A percentile compares a stretch with the other conserved stretches of the same genome.
phyloP scores from a whole-genome alignment of 805 yeast genomes.

The Ogataea siamensis region DNA sequence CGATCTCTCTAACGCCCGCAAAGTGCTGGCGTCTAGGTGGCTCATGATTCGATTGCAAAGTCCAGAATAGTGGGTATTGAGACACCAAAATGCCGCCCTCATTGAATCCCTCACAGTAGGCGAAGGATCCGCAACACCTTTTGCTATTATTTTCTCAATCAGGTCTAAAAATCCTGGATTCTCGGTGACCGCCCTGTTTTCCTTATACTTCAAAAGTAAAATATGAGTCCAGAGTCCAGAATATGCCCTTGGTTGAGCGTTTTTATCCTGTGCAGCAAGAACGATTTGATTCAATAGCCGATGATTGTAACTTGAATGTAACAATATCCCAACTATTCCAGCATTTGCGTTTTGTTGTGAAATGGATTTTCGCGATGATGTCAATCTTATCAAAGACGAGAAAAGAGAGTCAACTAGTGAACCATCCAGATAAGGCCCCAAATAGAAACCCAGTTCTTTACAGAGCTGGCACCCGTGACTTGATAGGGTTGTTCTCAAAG shows the following conservation, averaged over 20 bases:
- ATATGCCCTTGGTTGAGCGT: constrained; percentile 65
- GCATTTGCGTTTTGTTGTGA: constrained; percentile 58
- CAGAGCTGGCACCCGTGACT: constrained; percentile 71
- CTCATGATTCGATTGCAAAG: constrained; percentile 41
- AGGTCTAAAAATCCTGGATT: constrained; percentile 38
- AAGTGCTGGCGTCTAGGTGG: constrained; percentile 43
- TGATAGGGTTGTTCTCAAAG: constrained; percentile 83
- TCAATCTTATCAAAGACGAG: constrained; percentile 48
- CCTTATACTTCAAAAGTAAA: constrained; percentile 49
- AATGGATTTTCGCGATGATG: constrained; percentile 62
- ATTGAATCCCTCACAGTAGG: constrained; percentile 75
- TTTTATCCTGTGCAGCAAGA: constrained; percentile 62
- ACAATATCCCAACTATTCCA: constrained; percentile 53
- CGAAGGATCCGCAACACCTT: constrained; percentile 75
- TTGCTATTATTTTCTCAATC: constrained; percentile 50
- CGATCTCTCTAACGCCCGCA: constrained; percentile 61
- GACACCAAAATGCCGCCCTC: constrained; percentile 73
- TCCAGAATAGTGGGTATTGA: constrained; percentile 51
- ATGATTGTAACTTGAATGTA: constrained; percentile 51
- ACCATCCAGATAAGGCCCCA: constrained; percentile 43
- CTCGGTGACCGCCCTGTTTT: constrained; percentile 32
- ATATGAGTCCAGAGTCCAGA: constrained; percentile 71
- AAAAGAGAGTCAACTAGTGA: constrained; percentile 47
- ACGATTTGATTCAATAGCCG: constrained; percentile 51
- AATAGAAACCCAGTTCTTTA: constrained; percentile 56